Evolutionary conservation across 805 yeast species (phyloP).

Genomic region (Candida montana): DNA sequence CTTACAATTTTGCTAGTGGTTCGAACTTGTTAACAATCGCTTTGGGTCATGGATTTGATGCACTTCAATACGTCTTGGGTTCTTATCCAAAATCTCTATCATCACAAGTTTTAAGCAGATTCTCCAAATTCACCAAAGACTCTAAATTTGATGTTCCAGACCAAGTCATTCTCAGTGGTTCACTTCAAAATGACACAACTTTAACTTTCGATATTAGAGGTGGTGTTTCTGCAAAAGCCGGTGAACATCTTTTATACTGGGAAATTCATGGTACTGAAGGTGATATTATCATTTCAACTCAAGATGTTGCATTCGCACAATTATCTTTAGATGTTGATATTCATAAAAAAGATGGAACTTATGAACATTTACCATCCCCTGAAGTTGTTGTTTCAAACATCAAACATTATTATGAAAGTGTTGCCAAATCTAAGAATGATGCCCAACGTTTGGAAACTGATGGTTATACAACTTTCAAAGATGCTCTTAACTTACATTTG

Average conservation of each 20-base stretch:
- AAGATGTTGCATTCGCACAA: background rate
- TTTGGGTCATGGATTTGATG: background rate
- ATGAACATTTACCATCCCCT: background rate
- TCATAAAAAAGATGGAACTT: background rate
- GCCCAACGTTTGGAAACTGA: background rate
- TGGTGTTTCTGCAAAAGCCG: background rate
- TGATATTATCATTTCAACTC: background rate
- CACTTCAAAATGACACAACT: background rate
- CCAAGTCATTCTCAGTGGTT: background rate
- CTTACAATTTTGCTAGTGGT: background rate
- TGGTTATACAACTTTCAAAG: background rate
- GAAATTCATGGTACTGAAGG: background rate
- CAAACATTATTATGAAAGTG: background rate
- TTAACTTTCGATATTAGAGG: background rate
- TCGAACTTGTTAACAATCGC: background rate
- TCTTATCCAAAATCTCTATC: background rate
- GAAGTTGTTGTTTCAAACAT: background rate
- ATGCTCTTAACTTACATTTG: background rate
- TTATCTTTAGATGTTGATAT: background rate
- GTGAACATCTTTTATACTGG: background rate
- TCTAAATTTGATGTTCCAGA: background rate
- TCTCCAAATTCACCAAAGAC: background rate
- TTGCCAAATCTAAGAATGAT: background rate
- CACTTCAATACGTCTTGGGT: background rate
- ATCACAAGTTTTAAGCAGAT: background rate